phyloP scores from a whole-genome alignment of 331 rosid genomes.

The Pyrus hybrid region DNA sequence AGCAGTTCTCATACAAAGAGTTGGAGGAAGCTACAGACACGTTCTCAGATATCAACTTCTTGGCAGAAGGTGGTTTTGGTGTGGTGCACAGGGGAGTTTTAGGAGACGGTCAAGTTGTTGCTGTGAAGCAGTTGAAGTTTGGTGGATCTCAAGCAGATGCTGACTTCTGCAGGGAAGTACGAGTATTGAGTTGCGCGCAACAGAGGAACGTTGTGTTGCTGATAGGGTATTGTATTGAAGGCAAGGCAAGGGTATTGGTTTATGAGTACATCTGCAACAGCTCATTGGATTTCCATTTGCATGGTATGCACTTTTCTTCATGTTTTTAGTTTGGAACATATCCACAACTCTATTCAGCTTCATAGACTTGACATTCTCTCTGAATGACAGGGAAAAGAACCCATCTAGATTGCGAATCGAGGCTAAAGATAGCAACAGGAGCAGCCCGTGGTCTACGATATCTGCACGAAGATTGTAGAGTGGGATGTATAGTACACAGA shows the following conservation, averaged over 20 bases:
- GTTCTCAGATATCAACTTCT: slow-evolving; percentile 56
- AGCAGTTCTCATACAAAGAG: slow-evolving; percentile 66
- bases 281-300: slow-evolving; percentile 41
- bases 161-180: slow-evolving; percentile 89
- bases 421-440: slow-evolving; percentile 76
- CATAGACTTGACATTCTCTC: not conserved
- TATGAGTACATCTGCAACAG: slow-evolving; percentile 47
- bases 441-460: slow-evolving; percentile 88
- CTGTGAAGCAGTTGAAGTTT: slow-evolving; percentile 80
- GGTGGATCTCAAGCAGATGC: slow-evolving; percentile 77
- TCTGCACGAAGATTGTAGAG: slow-evolving; percentile 98
- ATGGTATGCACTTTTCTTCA: slow-evolving; percentile 12
- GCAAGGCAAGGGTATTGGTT: slow-evolving; percentile 27
- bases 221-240: slow-evolving; percentile 76
- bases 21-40: slow-evolving; percentile 72
- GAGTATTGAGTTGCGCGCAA: slow-evolving; percentile 92
- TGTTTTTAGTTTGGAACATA: not conserved
- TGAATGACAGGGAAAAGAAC: slow-evolving; percentile 46
- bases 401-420: slow-evolving; percentile 59
- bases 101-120: slow-evolving; percentile 82
- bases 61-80: slow-evolving; percentile 89
- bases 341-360: not conserved
- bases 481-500: slow-evolving; percentile 90
- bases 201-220: slow-evolving; percentile 91
- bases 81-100: slow-evolving; percentile 74